A percentile compares a stretch with the other conserved stretches of the same genome.
phyloP scores from a whole-genome alignment of 352 stramenopile species.

The Phytophthora ramorum region DNA sequence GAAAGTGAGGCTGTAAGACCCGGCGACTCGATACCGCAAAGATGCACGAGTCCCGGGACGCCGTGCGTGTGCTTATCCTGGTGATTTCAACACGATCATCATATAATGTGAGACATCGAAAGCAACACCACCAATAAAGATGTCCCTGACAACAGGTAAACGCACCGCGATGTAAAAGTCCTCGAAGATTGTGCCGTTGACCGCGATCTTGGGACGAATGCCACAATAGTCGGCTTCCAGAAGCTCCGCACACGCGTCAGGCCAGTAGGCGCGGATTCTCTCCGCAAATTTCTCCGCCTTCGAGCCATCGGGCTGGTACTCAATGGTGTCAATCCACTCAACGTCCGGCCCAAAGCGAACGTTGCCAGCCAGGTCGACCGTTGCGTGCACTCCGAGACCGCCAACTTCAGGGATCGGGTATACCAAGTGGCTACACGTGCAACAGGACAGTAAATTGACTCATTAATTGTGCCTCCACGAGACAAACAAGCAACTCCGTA shows the following conservation, averaged over 20 bases:
- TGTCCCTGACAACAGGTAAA: background rate
- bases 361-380: conserved; percentile 92
- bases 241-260: conserved; percentile 70
- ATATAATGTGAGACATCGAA: background rate
- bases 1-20: conserved; percentile 92
- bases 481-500: conserved; percentile 21
- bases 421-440: conserved; percentile 80
- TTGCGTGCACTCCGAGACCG: conserved; percentile 97
- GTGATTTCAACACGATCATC: background rate
- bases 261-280: conserved; percentile 94
- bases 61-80: conserved; percentile 75
- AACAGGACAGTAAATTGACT: background rate
- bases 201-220: conserved; percentile 94
- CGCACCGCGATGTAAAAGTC: conserved; percentile 94
- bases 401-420: conserved; percentile 96
- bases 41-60: conserved; percentile 88
- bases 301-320: conserved; percentile 81
- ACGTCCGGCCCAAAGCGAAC: conserved; percentile 97
- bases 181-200: conserved; percentile 58
- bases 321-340: conserved; percentile 92
- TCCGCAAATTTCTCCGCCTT: conserved; percentile 69
- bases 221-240: conserved; percentile 95
- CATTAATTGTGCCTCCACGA: background rate
- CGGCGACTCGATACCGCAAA: conserved; percentile 97
- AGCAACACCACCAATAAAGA: background rate